Evolutionary conservation across 2,329 filamentous ascomycete genomes (phyloP).

Genomic region (Ciborinia camelliae): DNA sequence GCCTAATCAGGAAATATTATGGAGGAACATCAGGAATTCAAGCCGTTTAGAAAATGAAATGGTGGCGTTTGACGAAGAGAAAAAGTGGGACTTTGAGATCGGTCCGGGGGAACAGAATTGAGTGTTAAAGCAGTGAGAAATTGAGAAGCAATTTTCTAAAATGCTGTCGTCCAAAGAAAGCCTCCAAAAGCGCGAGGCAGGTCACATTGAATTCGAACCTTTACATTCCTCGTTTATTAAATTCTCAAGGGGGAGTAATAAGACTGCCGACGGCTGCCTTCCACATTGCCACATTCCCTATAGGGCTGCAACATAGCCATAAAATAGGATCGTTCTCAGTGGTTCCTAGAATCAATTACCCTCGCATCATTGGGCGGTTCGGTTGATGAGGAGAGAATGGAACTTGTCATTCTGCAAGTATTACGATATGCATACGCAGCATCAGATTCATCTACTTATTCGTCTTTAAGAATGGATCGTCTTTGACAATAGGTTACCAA

Average conservation of each 20-base stretch:
- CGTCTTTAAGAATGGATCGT: not conserved
- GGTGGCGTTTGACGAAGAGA: too few species aligned
- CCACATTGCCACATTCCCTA: not conserved
- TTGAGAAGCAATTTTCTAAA: too few species aligned
- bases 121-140: too few species aligned
- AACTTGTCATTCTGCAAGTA: not conserved
- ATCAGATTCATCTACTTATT: not conserved
- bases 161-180: not conserved
- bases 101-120: too few species aligned
- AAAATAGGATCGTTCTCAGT: not conserved
- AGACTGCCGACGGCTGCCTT: not conserved
- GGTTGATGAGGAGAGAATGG: not conserved
- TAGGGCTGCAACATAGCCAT: conserved; percentile 4
- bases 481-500: not conserved
- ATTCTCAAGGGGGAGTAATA: not conserved
- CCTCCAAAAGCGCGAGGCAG: not conserved
- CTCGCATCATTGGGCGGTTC: not conserved
- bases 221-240: not conserved
- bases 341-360: not conserved
- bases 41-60: too few species aligned
- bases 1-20: too few species aligned
- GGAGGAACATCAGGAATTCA: too few species aligned
- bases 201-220: not conserved
- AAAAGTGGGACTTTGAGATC: too few species aligned
- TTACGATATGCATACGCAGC: not conserved